Conservation (phyloP, 768 basidiomycete species). For the Leccinum aurantiacum region DNA sequence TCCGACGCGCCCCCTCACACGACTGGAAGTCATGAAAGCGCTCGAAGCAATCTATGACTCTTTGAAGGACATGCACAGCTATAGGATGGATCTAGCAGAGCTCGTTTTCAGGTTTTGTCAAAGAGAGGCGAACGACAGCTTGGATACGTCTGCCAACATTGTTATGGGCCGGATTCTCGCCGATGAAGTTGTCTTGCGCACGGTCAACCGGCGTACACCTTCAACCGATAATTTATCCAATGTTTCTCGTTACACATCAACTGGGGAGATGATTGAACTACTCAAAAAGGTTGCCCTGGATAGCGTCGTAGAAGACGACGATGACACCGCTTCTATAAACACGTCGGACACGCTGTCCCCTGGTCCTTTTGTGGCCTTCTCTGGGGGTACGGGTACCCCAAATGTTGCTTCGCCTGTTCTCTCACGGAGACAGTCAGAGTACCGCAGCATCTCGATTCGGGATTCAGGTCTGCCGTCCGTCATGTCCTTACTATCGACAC, state of each 20-base stretch:
- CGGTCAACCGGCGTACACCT: constrained; percentile 39
- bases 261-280: constrained; percentile 38
- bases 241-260: constrained; percentile 22
- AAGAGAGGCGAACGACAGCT: constrained; percentile 28
- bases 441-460: constrained; percentile 39
- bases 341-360: constrained; percentile 43
- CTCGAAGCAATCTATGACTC: constrained; percentile 61
- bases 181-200: constrained; percentile 63
- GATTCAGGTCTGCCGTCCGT: constrained; percentile 55
- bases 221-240: constrained; percentile 9
- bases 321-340: constrained; percentile 40
- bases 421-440: constrained; percentile 61
- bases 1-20: constrained; percentile 48
- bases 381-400: constrained; percentile 35
- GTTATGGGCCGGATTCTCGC: constrained; percentile 60
- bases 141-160: constrained; percentile 31
- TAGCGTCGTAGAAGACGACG: constrained; percentile 39
- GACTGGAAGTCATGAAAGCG: constrained; percentile 54
- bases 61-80: constrained; percentile 66
- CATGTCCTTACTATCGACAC: constrained; percentile 63
- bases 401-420: constrained; percentile 49
- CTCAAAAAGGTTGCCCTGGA: constrained; percentile 41
- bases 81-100: constrained; percentile 54
- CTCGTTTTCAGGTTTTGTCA: constrained; percentile 55
- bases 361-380: constrained; percentile 28